phyloP scores from a whole-genome alignment of 2,329 filamentous ascomycete species.

The Fusarium nygamai region DNA sequence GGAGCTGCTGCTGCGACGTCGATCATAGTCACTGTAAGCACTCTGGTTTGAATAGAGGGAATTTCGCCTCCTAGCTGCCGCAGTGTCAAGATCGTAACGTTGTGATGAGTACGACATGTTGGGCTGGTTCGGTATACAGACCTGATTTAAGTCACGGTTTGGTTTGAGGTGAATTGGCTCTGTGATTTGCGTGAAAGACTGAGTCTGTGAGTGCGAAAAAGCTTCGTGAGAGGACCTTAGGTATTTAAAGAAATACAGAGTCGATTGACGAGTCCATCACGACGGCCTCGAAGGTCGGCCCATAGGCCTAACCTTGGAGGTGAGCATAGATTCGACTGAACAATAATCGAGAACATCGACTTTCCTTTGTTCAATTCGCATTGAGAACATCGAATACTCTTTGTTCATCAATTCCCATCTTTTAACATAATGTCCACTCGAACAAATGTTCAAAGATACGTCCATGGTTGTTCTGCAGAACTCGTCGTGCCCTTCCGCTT shows the following conservation, averaged over 20 bases:
- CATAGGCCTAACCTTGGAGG: neutral
- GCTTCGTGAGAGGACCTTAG: neutral
- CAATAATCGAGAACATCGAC: neutral
- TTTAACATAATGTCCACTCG: neutral
- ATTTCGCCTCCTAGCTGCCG: neutral
- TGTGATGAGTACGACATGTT: slow-evolving; percentile 30
- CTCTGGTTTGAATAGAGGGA: neutral
- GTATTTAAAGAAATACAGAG: neutral
- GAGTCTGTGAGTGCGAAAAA: neutral
- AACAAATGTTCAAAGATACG: neutral
- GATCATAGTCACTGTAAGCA: neutral
- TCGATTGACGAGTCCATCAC: neutral
- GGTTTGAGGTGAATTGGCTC: neutral
- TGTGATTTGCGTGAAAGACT: neutral
- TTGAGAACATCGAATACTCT: neutral
- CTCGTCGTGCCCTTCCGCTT: neutral
- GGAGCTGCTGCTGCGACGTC: neutral
- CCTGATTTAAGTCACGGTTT: neutral
- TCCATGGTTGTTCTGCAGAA: neutral
- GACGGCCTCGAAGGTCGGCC: neutral
- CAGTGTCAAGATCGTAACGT: slow-evolving; percentile 8
- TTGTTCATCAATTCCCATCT: neutral
- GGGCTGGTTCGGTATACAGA: neutral
- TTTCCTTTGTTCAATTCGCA: neutral
- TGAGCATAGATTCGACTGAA: neutral